A percentile compares a stretch with the other conserved stretches of the same genome.
These are phyloP conservation scores for Ophiognomonia clavigignenti-juglandacearum DNA, from an alignment of 2,329 filamentous ascomycete species.

Conservation along the genomic window DNA sequence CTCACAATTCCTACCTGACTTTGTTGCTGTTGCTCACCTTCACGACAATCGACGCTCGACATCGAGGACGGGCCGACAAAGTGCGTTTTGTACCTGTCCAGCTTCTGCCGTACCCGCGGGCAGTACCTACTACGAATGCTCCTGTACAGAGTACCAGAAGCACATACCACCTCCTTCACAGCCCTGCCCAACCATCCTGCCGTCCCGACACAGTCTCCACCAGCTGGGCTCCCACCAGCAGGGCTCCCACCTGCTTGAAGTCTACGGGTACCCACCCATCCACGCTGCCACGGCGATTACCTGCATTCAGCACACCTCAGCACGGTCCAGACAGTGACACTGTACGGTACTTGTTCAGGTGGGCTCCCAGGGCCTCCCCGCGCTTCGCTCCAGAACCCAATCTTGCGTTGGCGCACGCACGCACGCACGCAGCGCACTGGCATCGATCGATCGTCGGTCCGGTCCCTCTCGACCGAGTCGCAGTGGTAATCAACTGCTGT, in stretches of 20 bases:
- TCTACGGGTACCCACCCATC: too few relatives aligned
- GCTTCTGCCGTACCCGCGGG: neutral
- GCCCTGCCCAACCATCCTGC: too few relatives aligned
- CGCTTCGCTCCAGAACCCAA: neutral
- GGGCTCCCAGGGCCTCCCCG: neutral
- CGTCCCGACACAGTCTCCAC: too few relatives aligned
- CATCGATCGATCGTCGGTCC: neutral
- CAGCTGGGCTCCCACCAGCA: too few relatives aligned
- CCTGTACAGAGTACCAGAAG: neutral
- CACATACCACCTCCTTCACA: too few relatives aligned
- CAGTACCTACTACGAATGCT: neutral
- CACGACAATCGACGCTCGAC: neutral
- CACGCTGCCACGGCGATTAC: neutral
- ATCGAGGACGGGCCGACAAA: too few relatives aligned
- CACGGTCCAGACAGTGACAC: neutral
- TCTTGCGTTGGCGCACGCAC: neutral
- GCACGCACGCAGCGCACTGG: neutral
- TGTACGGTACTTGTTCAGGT: neutral
- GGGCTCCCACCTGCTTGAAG: too few relatives aligned
- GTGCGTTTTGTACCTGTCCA: too few relatives aligned
- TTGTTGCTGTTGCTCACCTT: too few relatives aligned
- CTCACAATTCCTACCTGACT: too few relatives aligned
- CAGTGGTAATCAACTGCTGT: too few relatives aligned
- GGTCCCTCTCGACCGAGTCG: neutral
- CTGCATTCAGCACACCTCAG: too few relatives aligned